Evolutionary conservation across 768 basidiomycete species (phyloP).

Genomic region (Rhodosporidiobolus odoratus): DNA sequence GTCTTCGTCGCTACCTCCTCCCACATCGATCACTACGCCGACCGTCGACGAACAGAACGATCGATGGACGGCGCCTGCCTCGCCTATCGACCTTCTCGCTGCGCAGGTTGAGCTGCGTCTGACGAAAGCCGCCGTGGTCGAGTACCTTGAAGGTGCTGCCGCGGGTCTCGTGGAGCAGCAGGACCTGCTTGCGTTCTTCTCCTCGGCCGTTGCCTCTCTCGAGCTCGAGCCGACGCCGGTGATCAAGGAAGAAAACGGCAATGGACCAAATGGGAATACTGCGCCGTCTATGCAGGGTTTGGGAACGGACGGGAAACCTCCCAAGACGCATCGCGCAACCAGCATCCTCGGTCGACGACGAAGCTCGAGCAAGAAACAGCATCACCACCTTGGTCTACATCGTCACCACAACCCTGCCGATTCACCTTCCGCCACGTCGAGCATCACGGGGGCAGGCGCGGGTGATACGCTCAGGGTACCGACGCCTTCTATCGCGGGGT

Average conservation of each 20-base stretch:
- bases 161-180: conserved; percentile 73
- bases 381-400: background rate
- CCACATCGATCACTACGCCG: background rate
- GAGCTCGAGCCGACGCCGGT: too few species aligned
- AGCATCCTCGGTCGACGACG: background rate
- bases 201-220: background rate
- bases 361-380: background rate
- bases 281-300: background rate
- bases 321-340: background rate
- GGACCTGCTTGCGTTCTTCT: conserved; percentile 72
- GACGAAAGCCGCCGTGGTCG: conserved; percentile 73
- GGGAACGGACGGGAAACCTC: background rate
- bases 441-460: too few species aligned
- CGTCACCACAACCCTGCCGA: too few species aligned
- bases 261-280: too few species aligned
- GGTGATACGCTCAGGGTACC: background rate
- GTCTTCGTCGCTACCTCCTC: background rate
- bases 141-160: conserved; percentile 78
- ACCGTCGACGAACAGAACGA: background rate
- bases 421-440: background rate
- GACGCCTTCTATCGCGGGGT: background rate
- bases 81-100: conserved; percentile 54
- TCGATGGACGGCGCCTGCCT: background rate
- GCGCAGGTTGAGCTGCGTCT: conserved; percentile 76
- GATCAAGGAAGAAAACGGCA: too few species aligned